phyloP scores from a whole-genome alignment of 2,329 filamentous ascomycete species.

The Stagonosporopsis cucurbitacearum region DNA sequence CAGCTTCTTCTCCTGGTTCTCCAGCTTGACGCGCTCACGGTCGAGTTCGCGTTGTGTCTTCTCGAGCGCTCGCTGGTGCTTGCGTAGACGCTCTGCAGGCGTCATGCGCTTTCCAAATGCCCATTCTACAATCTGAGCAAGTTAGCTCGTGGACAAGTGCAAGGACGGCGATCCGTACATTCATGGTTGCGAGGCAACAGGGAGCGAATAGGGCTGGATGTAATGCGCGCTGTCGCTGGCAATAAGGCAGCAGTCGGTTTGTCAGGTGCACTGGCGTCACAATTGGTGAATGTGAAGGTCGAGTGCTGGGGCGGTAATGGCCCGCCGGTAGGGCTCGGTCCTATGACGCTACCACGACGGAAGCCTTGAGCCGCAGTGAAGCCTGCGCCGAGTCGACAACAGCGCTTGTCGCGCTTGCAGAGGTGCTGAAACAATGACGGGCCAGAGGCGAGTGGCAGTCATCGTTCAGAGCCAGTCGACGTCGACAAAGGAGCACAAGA shows the following conservation, averaged over 20 bases:
- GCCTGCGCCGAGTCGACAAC: not conserved
- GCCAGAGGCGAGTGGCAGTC: not conserved
- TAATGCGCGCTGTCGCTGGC: not conserved
- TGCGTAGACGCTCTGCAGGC: constrained; percentile 86
- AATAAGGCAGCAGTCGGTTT: not conserved
- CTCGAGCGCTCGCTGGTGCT: constrained; percentile 95
- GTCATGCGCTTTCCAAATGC: constrained; percentile 99
- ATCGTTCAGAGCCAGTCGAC: not conserved
- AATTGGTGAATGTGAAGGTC: not conserved
- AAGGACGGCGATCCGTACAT: constrained; percentile 53
- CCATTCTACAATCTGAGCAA: constrained; percentile 90
- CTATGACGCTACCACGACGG: constrained; percentile 16
- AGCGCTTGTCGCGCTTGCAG: constrained; percentile 13
- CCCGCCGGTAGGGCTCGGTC: constrained; percentile 8
- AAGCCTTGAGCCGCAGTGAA: constrained; percentile 3
- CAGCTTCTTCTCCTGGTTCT: constrained; percentile 98
- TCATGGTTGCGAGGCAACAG: constrained; percentile 56
- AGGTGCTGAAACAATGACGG: constrained; percentile 2
- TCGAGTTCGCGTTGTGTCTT: constrained; percentile 97
- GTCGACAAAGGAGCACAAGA: not conserved
- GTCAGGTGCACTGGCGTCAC: not conserved
- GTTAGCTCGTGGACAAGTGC: not conserved
- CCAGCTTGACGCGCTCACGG: constrained; percentile 90
- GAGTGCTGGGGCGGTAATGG: not conserved
- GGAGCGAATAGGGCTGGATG: not conserved